phyloP scores from a whole-genome alignment of 2,329 filamentous ascomycete genomes.

The Sporothrix pallida region DNA sequence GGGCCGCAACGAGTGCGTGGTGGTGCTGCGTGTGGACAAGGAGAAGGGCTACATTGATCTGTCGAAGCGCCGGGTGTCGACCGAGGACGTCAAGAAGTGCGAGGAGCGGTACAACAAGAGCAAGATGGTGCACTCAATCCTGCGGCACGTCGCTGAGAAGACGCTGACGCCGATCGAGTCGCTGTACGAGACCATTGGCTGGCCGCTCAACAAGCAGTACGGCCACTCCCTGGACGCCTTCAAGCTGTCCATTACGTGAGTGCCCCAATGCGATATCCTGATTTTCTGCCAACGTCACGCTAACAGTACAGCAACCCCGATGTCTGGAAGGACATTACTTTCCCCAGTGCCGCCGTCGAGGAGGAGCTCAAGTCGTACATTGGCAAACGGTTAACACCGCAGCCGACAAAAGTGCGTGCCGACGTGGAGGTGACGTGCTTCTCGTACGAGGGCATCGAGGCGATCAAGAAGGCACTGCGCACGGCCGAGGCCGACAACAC shows the following conservation, averaged over 20 bases:
- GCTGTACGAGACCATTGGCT: conserved; percentile 91
- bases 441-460: conserved; percentile 97
- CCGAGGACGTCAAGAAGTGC: conserved; percentile 97
- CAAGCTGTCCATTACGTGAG: conserved; percentile 96
- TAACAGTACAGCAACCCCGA: conserved; percentile 74
- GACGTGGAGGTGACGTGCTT: conserved; percentile 97
- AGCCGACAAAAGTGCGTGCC: conserved; percentile 98
- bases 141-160: conserved; percentile 98
- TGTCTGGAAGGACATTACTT: conserved; percentile 91
- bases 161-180: conserved; percentile 91
- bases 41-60: conserved; percentile 99
- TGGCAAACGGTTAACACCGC: conserved; percentile 92
- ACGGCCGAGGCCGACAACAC: conserved; percentile 94
- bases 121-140: conserved; percentile 99
- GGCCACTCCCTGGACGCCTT: conserved; percentile 97
- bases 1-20: conserved; percentile 96
- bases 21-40: conserved; percentile 98
- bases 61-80: conserved; percentile 95
- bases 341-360: conserved; percentile 82
- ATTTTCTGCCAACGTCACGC: not conserved
- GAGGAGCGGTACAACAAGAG: conserved; percentile 99
- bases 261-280: conserved; percentile 33
- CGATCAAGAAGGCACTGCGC: conserved; percentile 90
- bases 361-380: conserved; percentile 95
- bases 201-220: conserved; percentile 97